phyloP scores from a whole-genome alignment of 768 basidiomycete genomes.

The Naganishia randhawae region DNA sequence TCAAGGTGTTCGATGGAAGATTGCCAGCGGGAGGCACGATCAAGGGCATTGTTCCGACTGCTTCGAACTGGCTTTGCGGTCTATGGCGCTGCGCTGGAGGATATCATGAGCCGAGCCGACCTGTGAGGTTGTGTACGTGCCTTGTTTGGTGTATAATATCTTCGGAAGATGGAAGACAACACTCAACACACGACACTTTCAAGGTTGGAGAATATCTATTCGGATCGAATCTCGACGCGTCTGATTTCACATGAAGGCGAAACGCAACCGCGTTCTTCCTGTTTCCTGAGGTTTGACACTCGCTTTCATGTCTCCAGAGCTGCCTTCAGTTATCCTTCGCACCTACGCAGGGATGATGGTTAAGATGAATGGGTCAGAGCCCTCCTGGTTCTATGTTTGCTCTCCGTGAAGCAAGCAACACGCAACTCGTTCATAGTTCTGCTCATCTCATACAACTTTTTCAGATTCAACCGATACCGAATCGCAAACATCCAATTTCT shows the following conservation, averaged over 20 bases:
- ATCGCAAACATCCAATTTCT: too few relatives aligned
- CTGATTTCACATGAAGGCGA: neutral
- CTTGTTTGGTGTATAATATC: neutral
- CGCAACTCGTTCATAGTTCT: neutral
- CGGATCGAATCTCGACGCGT: neutral
- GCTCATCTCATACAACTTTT: neutral
- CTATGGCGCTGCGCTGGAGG: neutral
- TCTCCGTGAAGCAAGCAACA: neutral
- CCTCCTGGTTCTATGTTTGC: neutral
- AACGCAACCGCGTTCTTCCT: neutral
- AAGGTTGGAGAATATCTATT: neutral
- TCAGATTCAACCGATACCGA: too few relatives aligned
- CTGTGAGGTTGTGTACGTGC: neutral
- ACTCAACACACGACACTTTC: neutral
- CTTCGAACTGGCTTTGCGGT: neutral
- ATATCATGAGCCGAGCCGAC: neutral
- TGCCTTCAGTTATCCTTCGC: too few relatives aligned
- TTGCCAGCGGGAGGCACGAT: slow-evolving; percentile 46
- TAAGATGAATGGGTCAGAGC: too few relatives aligned
- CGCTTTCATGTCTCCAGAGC: too few relatives aligned
- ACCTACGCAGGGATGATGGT: too few relatives aligned
- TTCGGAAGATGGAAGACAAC: neutral
- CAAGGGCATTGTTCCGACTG: slow-evolving; percentile 42
- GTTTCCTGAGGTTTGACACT: neutral
- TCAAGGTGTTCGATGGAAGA: slow-evolving; percentile 40